Conservation (phyloP, 306 rosid genomes). For the Arachis stenosperma region DNA sequence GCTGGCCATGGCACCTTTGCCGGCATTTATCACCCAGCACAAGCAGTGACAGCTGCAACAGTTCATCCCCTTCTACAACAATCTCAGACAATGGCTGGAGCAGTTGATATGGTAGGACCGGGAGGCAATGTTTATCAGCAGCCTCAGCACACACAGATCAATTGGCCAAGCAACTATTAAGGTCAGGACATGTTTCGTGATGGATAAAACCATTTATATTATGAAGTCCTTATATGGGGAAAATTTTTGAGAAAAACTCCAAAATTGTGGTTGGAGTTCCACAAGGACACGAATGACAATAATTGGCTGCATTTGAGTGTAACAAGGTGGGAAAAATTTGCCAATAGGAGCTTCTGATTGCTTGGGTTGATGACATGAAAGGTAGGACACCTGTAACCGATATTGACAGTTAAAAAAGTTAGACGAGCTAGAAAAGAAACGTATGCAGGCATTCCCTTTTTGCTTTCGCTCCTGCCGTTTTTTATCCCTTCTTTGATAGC, state of each 20-base stretch:
- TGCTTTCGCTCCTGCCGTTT: constrained; percentile 49
- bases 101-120: constrained; percentile 92
- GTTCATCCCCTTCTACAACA: constrained; percentile 96
- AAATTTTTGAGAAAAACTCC: constrained; percentile 50
- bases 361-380: constrained; percentile 76
- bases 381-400: constrained; percentile 81
- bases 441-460: constrained; percentile 58
- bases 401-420: constrained; percentile 70
- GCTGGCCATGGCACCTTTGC: constrained; percentile 83
- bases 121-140: constrained; percentile 92
- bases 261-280: constrained; percentile 60
- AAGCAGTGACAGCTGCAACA: constrained; percentile 74
- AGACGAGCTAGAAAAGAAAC: constrained; percentile 61
- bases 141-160: constrained; percentile 86
- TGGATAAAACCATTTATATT: constrained; percentile 50
- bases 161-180: constrained; percentile 96
- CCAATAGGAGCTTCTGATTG: constrained; percentile 68
- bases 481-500: constrained; percentile 53
- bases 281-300: constrained; percentile 49
- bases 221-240: constrained; percentile 50
- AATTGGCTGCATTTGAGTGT: constrained; percentile 61
- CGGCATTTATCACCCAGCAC: constrained; percentile 90
- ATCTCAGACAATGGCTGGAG: constrained; percentile 92
- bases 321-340: constrained; percentile 58
- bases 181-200: constrained; percentile 37